phyloP scores from a whole-genome alignment of 345 rosid genomes.

The Aethionema arabicum region DNA sequence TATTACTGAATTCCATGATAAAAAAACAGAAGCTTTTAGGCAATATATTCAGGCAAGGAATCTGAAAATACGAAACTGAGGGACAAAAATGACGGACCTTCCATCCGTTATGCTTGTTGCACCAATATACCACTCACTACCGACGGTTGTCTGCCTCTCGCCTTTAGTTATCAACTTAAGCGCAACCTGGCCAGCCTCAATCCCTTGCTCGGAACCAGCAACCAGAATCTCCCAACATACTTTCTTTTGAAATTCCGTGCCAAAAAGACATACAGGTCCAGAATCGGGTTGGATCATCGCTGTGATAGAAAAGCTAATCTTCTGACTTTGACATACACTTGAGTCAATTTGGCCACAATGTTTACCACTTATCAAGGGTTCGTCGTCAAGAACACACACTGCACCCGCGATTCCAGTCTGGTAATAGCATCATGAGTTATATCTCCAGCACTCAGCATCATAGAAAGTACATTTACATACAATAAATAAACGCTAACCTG shows the following conservation, averaged over 20 bases:
- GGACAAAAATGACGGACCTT: slow-evolving; percentile 53
- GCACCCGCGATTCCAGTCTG: slow-evolving; percentile 90
- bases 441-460: slow-evolving; percentile 20
- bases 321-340: slow-evolving; percentile 71
- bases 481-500: slow-evolving; percentile 48
- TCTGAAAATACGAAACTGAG: slow-evolving; percentile 15
- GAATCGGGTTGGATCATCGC: slow-evolving; percentile 98
- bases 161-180: slow-evolving; percentile 91
- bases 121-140: slow-evolving; percentile 97
- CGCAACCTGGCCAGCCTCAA: slow-evolving; percentile 99
- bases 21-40: not conserved
- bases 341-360: slow-evolving; percentile 82
- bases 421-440: slow-evolving; percentile 30
- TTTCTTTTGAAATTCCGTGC: slow-evolving; percentile 93
- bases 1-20: slow-evolving; percentile 19
- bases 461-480: slow-evolving; percentile 8
- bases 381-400: slow-evolving; percentile 94
- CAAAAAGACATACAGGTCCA: slow-evolving; percentile 97
- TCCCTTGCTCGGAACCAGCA: slow-evolving; percentile 99
- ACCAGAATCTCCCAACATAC: slow-evolving; percentile 98
- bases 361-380: slow-evolving; percentile 85
- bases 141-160: slow-evolving; percentile 82
- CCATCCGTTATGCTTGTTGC: slow-evolving; percentile 99
- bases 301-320: slow-evolving; percentile 85
- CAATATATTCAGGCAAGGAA: not conserved